Base-by-base conservation (phyloP, 1,139 yeast species). In the Pichia sp. region DNA sequence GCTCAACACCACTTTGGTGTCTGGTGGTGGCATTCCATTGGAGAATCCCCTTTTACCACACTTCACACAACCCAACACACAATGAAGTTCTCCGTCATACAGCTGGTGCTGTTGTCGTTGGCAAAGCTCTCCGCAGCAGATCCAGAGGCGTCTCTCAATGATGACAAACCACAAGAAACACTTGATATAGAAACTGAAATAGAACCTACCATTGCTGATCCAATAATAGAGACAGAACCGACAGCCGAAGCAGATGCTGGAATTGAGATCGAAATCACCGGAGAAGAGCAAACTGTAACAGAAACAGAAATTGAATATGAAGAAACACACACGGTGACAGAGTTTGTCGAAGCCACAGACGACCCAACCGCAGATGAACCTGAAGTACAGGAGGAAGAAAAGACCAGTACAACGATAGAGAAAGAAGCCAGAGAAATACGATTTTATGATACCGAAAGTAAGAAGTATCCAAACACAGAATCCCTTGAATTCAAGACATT, bases 401-500 rank as follows among this genome's bases (percentile, higher is more conserved):
- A 35, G 11, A 20, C 12, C 22, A 27, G 12, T 12, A 11, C 21
- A 18, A 24, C 18, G n/a, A 37, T 22, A 27, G 22, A 20, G 7
- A 7, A 18, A 9, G 42, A 34, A n/a, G 27, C 40, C 3, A 20
- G 32, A 30, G 33, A 22, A 18, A 38, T 46, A 21, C 44, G 39
- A 6, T 42, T 30, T n/a, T 50, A 41, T 20, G 45, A 51, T 21
- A 6, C 27, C 10, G 40, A 28, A 2, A 33, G 36, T 10, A 20
- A 40, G 15, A 51, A 38, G n/a, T 70, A 68, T 49, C 75, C 76
- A 3, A 87, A 81, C 58, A 66, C 72, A 18, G 97, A 90, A 66
- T 60, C 69, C 21, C 71, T 90, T 41, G 66, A 69, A 21, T 61
- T 90, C 38, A 77, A 72, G 49, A 96, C 96, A 1, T 71, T 90